A percentile compares a stretch with the other conserved stretches of the same genome.
Conservation (phyloP, 2,329 filamentous ascomycete species). For the Alternaria gaisen region DNA sequence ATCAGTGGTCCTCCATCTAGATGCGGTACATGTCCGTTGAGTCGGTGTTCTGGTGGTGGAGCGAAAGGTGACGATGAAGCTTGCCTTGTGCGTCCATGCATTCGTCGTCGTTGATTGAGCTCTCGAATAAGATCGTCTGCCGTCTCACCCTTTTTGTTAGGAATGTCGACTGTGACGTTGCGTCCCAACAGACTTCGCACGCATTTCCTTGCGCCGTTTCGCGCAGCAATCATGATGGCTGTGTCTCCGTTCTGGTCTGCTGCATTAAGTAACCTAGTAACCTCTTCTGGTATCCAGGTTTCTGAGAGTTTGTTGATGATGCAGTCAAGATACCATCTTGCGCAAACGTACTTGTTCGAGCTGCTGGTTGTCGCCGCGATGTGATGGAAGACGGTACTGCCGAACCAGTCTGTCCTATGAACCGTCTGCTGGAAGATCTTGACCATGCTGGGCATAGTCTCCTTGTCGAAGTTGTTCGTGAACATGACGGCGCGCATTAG, state of each 20-base stretch:
- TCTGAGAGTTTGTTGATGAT: slow-evolving; percentile 88
- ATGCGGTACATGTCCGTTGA: slow-evolving; percentile 39
- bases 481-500: slow-evolving; percentile 95
- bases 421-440: slow-evolving; percentile 85
- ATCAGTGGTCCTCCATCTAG: slow-evolving; percentile 38
- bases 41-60: slow-evolving; percentile 45
- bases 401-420: slow-evolving; percentile 78
- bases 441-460: slow-evolving; percentile 85
- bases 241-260: slow-evolving; percentile 91
- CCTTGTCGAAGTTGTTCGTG: slow-evolving; percentile 95
- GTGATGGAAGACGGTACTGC: slow-evolving; percentile 92
- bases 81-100: slow-evolving; percentile 66
- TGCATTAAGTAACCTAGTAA: slow-evolving; percentile 80
- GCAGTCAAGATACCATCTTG: slow-evolving; percentile 91
- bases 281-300: slow-evolving; percentile 75
- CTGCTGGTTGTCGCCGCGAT: slow-evolving; percentile 88
- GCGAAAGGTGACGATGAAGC: slow-evolving; percentile 75
- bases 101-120: slow-evolving; percentile 73
- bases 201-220: slow-evolving; percentile 83
- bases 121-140: slow-evolving; percentile 84
- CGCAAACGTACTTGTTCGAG: slow-evolving; percentile 86
- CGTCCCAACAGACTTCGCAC: slow-evolving; percentile 74
- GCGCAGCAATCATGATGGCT: slow-evolving; percentile 84
- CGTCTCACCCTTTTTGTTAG: slow-evolving; percentile 81
- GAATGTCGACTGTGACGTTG: slow-evolving; percentile 82